Base-by-base conservation (phyloP, 2,329 filamentous ascomycete genomes). In the Xylaria sp. region DNA sequence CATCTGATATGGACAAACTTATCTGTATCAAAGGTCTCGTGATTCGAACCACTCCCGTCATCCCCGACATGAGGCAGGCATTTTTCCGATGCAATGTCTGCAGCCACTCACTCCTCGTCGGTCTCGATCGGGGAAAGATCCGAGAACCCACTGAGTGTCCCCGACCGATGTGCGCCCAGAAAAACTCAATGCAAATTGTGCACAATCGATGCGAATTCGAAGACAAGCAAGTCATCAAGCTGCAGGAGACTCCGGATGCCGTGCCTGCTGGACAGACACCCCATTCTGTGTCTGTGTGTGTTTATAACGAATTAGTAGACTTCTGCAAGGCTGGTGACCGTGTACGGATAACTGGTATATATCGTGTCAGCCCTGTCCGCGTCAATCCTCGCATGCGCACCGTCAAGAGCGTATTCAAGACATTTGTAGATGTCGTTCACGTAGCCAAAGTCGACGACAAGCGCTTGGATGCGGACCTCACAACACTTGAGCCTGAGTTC, bases 41-140 rank as follows among this genome's bases (percentile, higher is more conserved):
- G 70, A 99, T 99, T 77, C 91, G 96, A 71, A 92, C 96, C 2
- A 98, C 96, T 0, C 94, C 96, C 0, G 93, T 99, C 73, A 98
- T 99, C 73, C 96, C 96, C 0, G 96, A 99, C 76, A 99, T 99
- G 97, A 98, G 97, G 82, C 93, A 97, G 79, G 96, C 96, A 0
- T 98, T 97, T 83, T 99, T 99, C 88, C 92, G 93, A 72, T 99
- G 96, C 83, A 93, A 94, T 68, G 89, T 95, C 32, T 99, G 96
- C 82, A 94, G 94, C 76, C 94, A 98, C 81, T 95, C 93, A 3
- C 89, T 97, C 70, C 93, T 92, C 72, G 94, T 98, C 64, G 92
- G 94, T 66, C 92, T 99, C 76, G 96, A 99, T 79, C 92, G 96
- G 77, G 96, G 97, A 80, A 96, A 95, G 83, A 99, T 99, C 76